Evolutionary conservation across 441 rosid genomes (phyloP).

Genomic region (Kokia cookei): DNA sequence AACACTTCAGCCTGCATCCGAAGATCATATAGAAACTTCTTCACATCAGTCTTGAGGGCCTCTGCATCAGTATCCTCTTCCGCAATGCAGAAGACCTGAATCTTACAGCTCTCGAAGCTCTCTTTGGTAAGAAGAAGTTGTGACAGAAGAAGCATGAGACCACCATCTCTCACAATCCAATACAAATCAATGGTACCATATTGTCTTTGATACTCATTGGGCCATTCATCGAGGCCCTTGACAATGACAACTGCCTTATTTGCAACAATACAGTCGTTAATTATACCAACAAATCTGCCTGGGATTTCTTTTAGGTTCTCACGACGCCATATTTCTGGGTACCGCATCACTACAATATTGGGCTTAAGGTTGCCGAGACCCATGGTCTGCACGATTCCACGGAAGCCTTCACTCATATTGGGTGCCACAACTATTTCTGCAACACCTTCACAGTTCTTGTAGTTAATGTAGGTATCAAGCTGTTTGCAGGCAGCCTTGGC

Average conservation of each 20-base stretch:
- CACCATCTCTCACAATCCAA: conserved; percentile 98
- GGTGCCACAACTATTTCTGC: conserved; percentile 99
- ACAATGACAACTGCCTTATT: conserved; percentile 97
- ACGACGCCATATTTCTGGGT: conserved; percentile 99
- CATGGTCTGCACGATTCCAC: conserved; percentile 97
- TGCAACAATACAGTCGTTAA: conserved; percentile 94
- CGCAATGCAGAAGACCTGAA: conserved; percentile 96
- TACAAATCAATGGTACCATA: conserved; percentile 94
- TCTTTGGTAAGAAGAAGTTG: conserved; percentile 98
- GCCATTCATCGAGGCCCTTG: conserved; percentile 99
- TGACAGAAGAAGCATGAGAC: conserved; percentile 97
- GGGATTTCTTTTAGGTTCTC: conserved; percentile 94
- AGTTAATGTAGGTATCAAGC: conserved; percentile 79
- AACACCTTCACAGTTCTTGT: conserved; percentile 95
- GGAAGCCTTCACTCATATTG: conserved; percentile 95
- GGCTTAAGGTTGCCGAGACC: conserved; percentile 98
- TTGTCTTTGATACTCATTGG: conserved; percentile 94
- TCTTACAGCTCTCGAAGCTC: conserved; percentile 97
- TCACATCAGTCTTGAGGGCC: conserved; percentile 87
- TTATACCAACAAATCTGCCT: conserved; percentile 81
- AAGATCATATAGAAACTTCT: conserved; percentile 93
- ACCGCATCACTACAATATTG: conserved; percentile 93
- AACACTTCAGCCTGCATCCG: conserved; percentile 99
- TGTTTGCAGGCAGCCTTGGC: conserved; percentile 90
- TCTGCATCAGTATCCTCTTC: conserved; percentile 98